Conservation (phyloP, 371 early-diverging fungal genomes). For the Fennellomyces sp. region DNA sequence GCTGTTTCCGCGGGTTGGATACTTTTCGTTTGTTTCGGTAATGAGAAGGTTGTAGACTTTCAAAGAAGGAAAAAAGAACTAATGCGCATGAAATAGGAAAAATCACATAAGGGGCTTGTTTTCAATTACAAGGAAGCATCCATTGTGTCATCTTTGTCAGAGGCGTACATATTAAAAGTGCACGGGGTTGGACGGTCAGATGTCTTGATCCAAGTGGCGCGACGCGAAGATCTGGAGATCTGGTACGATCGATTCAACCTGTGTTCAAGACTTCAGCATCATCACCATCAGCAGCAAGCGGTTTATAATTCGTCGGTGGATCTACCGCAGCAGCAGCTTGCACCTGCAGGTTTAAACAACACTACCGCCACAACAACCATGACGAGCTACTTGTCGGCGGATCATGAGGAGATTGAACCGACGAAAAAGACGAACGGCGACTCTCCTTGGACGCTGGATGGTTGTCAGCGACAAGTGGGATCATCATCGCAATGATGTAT, state of each 20-base stretch:
- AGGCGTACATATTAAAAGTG: constrained; percentile 47
- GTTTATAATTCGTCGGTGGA: background rate
- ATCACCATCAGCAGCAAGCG: background rate
- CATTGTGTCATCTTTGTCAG: constrained; percentile 30
- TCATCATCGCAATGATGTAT: no score
- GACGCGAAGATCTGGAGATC: constrained; percentile 41
- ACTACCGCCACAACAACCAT: background rate
- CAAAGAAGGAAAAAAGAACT: background rate
- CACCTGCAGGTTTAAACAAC: background rate
- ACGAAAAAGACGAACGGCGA: background rate
- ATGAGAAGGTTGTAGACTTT: background rate
- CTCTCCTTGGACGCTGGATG: no score
- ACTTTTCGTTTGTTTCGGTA: constrained; percentile 54
- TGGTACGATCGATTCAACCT: constrained; percentile 48
- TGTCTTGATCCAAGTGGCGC: constrained; percentile 52
- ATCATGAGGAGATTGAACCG: background rate
- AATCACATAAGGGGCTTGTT: constrained; percentile 33
- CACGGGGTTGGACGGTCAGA: constrained; percentile 39
- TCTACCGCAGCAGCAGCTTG: background rate
- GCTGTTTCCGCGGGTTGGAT: constrained; percentile 52
- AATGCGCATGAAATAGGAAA: constrained; percentile 36
- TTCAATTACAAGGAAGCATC: constrained; percentile 48
- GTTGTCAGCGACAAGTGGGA: no score
- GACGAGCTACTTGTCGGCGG: background rate
- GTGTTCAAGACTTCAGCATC: background rate